Base-by-base conservation (phyloP, 2,329 filamentous ascomycete genomes). In the Paraconiothyrium brasiliense region DNA sequence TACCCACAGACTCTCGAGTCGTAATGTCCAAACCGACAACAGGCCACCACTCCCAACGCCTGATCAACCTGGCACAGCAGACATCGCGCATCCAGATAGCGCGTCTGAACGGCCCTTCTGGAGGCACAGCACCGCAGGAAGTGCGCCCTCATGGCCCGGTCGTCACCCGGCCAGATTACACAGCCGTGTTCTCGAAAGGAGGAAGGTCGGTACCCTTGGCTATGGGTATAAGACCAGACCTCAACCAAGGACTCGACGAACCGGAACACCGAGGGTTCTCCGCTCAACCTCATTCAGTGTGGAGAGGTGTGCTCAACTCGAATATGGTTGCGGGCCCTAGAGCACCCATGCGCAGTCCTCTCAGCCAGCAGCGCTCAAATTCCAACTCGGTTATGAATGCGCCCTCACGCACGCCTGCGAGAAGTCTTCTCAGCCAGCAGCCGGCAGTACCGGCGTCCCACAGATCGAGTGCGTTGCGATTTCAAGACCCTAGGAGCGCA, bases 21-120 rank as follows among this genome's bases (percentile, higher is more conserved):
- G 37, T 58, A 5, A 35, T 55, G 52, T 34, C 52, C 7, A 55
- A 47, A 20, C 52, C 52, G 2, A 14, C 27, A 5, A 27, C 39
- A 9, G 41, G 41, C 11, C 27, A 35, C 30, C 22, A 57, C 20
- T 57, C 54, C 13, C 54, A 49, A 14, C 43, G 44, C 3, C 20
- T 57, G 7, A 57, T 57, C 32, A 57, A 49, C 9, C 44, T 57
- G 44, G 46, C 44, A 34, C 54, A 57, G 54, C 34, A 39, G 44
- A 57, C 52, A 16, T 46, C 39, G 7, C 39, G 52, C 3, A 55
- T 55, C 27, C 39, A 46, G 37, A 22, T 47, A 10, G 24, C 39
- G 10, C 52, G 52, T 6, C 6, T 20, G 7, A 41, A 46, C 2
- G 30, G 20, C 13, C 16, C 16, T 5, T 14, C 41, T 6, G 30